These are phyloP conservation scores for Pyrenochaeta sp. DNA, from an alignment of 2,329 filamentous ascomycete species.

Conservation along the genomic window DNA sequence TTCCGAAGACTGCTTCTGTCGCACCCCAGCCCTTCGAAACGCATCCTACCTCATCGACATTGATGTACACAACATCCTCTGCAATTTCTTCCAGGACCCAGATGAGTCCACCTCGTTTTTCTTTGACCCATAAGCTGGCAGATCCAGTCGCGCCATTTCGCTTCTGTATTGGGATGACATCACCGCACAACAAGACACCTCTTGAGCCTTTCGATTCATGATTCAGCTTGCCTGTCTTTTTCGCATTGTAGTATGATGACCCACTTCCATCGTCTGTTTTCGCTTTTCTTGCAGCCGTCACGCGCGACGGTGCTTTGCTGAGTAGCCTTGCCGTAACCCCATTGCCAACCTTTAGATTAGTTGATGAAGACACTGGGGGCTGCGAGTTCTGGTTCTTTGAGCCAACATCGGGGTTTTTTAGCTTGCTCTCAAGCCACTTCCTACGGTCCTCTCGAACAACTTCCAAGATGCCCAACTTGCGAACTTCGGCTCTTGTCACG, in stretches of 20 bases:
- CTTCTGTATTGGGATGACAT: constrained; percentile 98
- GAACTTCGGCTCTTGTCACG: constrained; percentile 94
- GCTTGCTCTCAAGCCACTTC: constrained; percentile 87
- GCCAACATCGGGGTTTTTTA: constrained; percentile 70
- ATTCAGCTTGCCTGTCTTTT: constrained; percentile 63
- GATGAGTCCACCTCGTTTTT: constrained; percentile 91
- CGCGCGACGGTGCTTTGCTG: constrained; percentile 77
- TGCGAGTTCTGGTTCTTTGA: constrained; percentile 45
- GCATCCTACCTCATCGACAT: constrained; percentile 78
- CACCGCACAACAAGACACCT: constrained; percentile 91
- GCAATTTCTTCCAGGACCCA: constrained; percentile 99
- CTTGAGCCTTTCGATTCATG: constrained; percentile 80
- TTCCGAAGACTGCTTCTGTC: constrained; percentile 86
- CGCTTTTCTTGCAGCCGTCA: constrained; percentile 64
- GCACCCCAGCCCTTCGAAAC: constrained; percentile 77
- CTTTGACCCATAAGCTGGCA: constrained; percentile 97
- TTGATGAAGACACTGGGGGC: constrained; percentile 47
- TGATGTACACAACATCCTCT: constrained; percentile 84
- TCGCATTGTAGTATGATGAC: constrained; percentile 57
- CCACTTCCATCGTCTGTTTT: constrained; percentile 70
- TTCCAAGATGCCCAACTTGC: constrained; percentile 93
- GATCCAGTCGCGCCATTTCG: constrained; percentile 90
- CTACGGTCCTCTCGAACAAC: constrained; percentile 90
- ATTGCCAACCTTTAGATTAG: constrained; percentile 71
- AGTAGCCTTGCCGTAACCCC: constrained; percentile 89